Percentiles rank a stretch among this genome's conserved stretches.
phyloP scores from a whole-genome alignment of 371 early-diverging fungal genomes.

The Capillidium heterosporum region DNA sequence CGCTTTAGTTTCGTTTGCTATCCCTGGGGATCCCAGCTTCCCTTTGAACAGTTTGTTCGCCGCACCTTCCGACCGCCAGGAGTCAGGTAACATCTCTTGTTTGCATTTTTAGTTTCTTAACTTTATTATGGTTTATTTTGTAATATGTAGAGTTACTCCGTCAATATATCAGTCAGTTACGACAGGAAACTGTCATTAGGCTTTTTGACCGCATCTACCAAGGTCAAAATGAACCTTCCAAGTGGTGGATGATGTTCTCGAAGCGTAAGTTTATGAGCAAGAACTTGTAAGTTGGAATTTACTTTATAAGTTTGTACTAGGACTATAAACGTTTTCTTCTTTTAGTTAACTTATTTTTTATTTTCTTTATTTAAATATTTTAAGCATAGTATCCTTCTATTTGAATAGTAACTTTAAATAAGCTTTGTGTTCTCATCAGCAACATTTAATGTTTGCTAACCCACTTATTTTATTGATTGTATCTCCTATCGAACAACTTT shows the following conservation, averaged over 20 bases:
- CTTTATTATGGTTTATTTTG: not conserved
- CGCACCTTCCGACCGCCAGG: slow-evolving; percentile 45
- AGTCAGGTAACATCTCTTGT: slow-evolving; percentile 35
- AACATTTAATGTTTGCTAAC: too few relatives aligned
- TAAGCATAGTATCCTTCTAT: too few relatives aligned
- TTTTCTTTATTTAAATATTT: too few relatives aligned
- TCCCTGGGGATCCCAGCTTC: slow-evolving; percentile 85
- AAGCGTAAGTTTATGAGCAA: slow-evolving; percentile 95
- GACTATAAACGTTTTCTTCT: too few relatives aligned
- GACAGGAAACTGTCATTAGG: slow-evolving; percentile 69
- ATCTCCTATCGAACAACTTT: too few relatives aligned
- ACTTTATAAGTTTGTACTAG: too few relatives aligned
- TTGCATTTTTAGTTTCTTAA: not conserved
- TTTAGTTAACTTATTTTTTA: too few relatives aligned
- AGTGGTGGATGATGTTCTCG: slow-evolving; percentile 97
- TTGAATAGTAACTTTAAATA: too few relatives aligned
- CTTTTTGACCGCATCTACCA: slow-evolving; percentile 61
- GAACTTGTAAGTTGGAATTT: slow-evolving; percentile 8
- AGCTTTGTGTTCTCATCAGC: too few relatives aligned
- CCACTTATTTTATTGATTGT: too few relatives aligned
- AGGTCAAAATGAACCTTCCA: slow-evolving; percentile 57
- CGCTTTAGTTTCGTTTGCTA: slow-evolving; percentile 70
- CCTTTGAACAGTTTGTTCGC: slow-evolving; percentile 80
- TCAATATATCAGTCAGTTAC: slow-evolving; percentile 73
- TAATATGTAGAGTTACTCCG: slow-evolving; percentile 44